These are phyloP conservation scores for Penicillium rolfsii DNA, from an alignment of 2,329 filamentous ascomycete genomes.

Conservation along the genomic window DNA sequence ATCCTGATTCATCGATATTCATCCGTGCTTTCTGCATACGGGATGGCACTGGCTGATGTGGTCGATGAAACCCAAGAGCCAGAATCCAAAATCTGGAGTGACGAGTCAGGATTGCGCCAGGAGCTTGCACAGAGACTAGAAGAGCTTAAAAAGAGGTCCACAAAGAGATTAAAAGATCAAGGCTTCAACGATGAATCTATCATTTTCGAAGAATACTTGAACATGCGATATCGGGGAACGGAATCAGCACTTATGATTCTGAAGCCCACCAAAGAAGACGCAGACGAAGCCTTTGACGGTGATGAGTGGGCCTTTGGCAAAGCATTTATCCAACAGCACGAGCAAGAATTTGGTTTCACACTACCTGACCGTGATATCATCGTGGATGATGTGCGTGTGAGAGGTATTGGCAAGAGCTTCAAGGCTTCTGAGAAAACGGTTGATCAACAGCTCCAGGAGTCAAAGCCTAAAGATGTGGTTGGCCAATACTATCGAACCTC, in stretches of 20 bases:
- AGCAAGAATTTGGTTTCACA: conserved; percentile 92
- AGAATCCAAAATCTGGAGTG: conserved; percentile 63
- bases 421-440: conserved; percentile 69
- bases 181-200: conserved; percentile 77
- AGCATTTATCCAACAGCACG: conserved; percentile 83
- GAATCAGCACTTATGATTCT: conserved; percentile 43
- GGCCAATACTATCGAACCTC: conserved; percentile 68
- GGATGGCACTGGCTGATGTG: conserved; percentile 83
- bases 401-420: conserved; percentile 88
- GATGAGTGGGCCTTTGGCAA: conserved; percentile 81
- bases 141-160: conserved; percentile 76
- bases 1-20: conserved; percentile 86
- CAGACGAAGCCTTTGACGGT: conserved; percentile 58
- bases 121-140: conserved; percentile 74
- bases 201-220: conserved; percentile 87
- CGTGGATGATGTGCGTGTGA: conserved; percentile 83
- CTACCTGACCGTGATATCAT: conserved; percentile 84
- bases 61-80: conserved; percentile 75
- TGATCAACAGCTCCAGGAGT: conserved; percentile 63
- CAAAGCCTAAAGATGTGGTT: conserved; percentile 42
- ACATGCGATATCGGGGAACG: conserved; percentile 60
- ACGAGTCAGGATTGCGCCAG: conserved; percentile 57
- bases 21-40: conserved; percentile 86
- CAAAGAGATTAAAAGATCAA: conserved; percentile 69
- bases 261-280: conserved; percentile 27